A percentile compares a stretch with the other conserved stretches of the same genome.
Evolutionary conservation across 78 protist genomes (phyloP).

Genomic region (Tieghemostelium lacteum): DNA sequence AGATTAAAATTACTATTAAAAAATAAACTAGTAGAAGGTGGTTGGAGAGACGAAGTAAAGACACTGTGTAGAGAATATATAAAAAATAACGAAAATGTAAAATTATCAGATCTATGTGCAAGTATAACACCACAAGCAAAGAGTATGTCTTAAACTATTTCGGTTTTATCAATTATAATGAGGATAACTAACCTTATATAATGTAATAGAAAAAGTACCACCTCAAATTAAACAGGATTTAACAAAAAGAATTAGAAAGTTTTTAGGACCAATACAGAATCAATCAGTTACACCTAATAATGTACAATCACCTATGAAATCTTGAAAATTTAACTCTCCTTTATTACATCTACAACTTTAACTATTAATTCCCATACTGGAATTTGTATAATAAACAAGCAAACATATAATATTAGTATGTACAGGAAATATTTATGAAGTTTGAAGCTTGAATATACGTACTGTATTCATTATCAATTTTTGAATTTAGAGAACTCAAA

Average conservation of each 20-base stretch:
- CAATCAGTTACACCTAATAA: too few species aligned
- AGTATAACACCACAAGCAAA: slow-evolving; percentile 51
- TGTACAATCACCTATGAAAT: background rate
- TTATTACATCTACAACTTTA: too few species aligned
- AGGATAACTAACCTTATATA: background rate
- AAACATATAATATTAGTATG: too few species aligned
- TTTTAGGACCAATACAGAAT: slow-evolving; percentile 37
- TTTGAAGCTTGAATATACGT: background rate
- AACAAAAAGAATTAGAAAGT: slow-evolving; percentile 66
- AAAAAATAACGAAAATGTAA: slow-evolving; percentile 64
- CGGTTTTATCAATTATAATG: background rate
- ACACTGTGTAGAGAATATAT: slow-evolving; percentile 37
- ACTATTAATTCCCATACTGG: too few species aligned
- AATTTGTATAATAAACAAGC: too few species aligned
- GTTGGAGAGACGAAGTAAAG: slow-evolving; percentile 72
- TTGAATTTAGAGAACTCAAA: background rate
- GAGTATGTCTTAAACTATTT: slow-evolving; percentile 9
- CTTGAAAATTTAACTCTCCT: too few species aligned
- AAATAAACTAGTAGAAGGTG: slow-evolving; percentile 62
- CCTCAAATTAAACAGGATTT: slow-evolving; percentile 70
- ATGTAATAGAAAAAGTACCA: slow-evolving; percentile 54
- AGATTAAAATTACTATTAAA: slow-evolving; percentile 46
- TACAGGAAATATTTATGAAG: too few species aligned
- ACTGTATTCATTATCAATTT: background rate
- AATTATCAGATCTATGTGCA: slow-evolving; percentile 35